Evolutionary conservation across 2,329 filamentous ascomycete genomes (phyloP).

Genomic region (Westerdykella aurantiaca): DNA sequence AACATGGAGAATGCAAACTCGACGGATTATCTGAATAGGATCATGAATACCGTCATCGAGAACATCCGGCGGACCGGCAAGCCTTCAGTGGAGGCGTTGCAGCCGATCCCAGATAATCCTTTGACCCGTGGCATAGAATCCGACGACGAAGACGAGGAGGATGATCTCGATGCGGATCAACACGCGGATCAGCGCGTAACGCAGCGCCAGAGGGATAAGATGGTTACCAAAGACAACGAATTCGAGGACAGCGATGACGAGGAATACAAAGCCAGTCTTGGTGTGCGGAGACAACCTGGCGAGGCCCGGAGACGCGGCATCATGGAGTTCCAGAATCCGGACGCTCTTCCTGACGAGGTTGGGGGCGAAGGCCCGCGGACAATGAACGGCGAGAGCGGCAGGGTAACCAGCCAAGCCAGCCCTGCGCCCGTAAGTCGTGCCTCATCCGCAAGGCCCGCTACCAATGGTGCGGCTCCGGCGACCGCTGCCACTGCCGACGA

Average conservation of each 20-base stretch:
- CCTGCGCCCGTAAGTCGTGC: conserved; percentile 14
- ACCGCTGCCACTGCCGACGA: conserved; percentile 18
- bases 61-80: conserved; percentile 60
- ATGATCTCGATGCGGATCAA: conserved; percentile 72
- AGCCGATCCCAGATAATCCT: conserved; percentile 55
- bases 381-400: conserved; percentile 28
- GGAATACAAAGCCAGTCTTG: conserved; percentile 67
- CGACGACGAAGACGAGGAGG: conserved; percentile 59
- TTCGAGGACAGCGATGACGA: conserved; percentile 75
- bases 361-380: conserved; percentile 22
- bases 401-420: conserved; percentile 25
- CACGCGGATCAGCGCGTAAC: conserved; percentile 80
- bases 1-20: conserved; percentile 71
- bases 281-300: conserved; percentile 55
- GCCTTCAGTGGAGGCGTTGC: conserved; percentile 45
- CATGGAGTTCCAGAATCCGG: conserved; percentile 55
- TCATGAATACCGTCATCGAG: conserved; percentile 59
- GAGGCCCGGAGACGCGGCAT: conserved; percentile 51
- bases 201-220: conserved; percentile 75
- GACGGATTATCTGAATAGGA: conserved; percentile 62
- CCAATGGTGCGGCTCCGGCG: conserved; percentile 4
- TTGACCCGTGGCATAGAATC: conserved; percentile 56
- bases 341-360: conserved; percentile 33
- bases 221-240: conserved; percentile 69
- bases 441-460: conserved; percentile 13